Percentiles rank a stretch among this genome's conserved stretches.
Evolutionary conservation across 768 basidiomycete genomes (phyloP).

Genomic region (Leccinum uliginosum): DNA sequence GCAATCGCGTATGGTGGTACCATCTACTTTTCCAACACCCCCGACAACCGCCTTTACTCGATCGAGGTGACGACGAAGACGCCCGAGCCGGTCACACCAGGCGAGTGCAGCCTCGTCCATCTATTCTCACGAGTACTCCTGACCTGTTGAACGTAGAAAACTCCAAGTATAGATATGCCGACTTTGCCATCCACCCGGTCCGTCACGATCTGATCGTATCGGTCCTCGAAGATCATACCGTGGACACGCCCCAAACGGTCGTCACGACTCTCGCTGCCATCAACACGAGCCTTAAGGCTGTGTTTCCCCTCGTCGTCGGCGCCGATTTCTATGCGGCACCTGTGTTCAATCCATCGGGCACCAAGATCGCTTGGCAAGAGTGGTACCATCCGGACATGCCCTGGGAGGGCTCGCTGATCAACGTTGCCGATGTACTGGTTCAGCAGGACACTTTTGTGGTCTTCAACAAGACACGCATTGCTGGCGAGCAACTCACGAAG

Average conservation of each 20-base stretch:
- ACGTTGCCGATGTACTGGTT: slow-evolving; percentile 44
- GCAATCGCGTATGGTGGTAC: slow-evolving; percentile 47
- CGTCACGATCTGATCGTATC: slow-evolving; percentile 52
- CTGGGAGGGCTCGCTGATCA: slow-evolving; percentile 61
- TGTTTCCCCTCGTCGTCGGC: slow-evolving; percentile 47
- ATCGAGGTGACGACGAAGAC: slow-evolving; percentile 23
- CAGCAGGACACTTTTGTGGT: slow-evolving; percentile 27
- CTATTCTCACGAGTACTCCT: not conserved
- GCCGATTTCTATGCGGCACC: slow-evolving; percentile 72
- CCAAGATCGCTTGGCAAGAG: slow-evolving; percentile 54
- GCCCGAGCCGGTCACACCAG: slow-evolving; percentile 54
- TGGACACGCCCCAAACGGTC: slow-evolving; percentile 31
- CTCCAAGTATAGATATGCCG: slow-evolving; percentile 51
- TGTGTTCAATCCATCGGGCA: slow-evolving; percentile 56
- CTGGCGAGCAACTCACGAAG: slow-evolving; percentile 46
- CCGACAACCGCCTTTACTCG: slow-evolving; percentile 51
- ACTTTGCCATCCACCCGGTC: slow-evolving; percentile 55
- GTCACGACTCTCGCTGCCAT: slow-evolving; percentile 56
- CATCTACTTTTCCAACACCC: slow-evolving; percentile 56
- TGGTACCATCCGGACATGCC: slow-evolving; percentile 73
- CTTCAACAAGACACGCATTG: slow-evolving; percentile 42
- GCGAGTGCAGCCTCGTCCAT: slow-evolving; percentile 33
- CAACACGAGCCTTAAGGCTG: slow-evolving; percentile 39
- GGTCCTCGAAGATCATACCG: slow-evolving; percentile 69
- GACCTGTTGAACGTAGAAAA: slow-evolving; percentile 7